Evolutionary conservation across 2,329 filamentous ascomycete genomes (phyloP).

Genomic region (Fusarium graminum): DNA sequence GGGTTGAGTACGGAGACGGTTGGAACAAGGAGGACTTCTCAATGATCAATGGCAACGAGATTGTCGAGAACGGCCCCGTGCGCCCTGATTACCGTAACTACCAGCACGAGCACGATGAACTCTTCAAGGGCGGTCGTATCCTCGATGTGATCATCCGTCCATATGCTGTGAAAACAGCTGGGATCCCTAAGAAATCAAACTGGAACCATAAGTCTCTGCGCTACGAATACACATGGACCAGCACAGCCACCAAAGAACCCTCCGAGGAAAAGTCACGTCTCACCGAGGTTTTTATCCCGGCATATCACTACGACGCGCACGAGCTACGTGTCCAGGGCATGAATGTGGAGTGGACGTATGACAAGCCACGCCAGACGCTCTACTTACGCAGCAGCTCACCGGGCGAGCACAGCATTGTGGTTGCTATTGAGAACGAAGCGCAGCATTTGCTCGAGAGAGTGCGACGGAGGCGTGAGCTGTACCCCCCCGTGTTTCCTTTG

Average conservation of each 20-base stretch:
- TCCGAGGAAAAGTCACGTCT: conserved; percentile 39
- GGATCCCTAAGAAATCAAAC: conserved; percentile 51
- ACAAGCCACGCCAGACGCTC: conserved; percentile 50
- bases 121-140: conserved; percentile 56
- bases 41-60: conserved; percentile 54
- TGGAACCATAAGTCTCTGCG: conserved; percentile 54
- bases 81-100: conserved; percentile 53
- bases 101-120: conserved; percentile 51
- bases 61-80: conserved; percentile 46
- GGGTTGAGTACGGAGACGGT: conserved; percentile 56
- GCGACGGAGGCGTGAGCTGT: conserved; percentile 23
- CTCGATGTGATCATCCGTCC: conserved; percentile 58
- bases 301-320: conserved; percentile 54
- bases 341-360: conserved; percentile 51
- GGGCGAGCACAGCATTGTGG: conserved; percentile 37
- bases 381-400: conserved; percentile 43
- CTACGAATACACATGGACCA: conserved; percentile 54
- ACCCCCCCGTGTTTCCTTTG: conserved; percentile 29
- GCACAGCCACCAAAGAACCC: conserved; percentile 27
- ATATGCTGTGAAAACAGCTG: conserved; percentile 58
- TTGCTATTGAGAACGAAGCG: conserved; percentile 45
- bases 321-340: conserved; percentile 47
- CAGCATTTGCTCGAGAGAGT: conserved; percentile 42
- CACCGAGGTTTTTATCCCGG: conserved; percentile 57
- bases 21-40: conserved; percentile 62